These are phyloP conservation scores for Ophiocordyceps camponoti-saundersi DNA, from an alignment of 2,329 filamentous ascomycete genomes.

Conservation along the genomic window DNA sequence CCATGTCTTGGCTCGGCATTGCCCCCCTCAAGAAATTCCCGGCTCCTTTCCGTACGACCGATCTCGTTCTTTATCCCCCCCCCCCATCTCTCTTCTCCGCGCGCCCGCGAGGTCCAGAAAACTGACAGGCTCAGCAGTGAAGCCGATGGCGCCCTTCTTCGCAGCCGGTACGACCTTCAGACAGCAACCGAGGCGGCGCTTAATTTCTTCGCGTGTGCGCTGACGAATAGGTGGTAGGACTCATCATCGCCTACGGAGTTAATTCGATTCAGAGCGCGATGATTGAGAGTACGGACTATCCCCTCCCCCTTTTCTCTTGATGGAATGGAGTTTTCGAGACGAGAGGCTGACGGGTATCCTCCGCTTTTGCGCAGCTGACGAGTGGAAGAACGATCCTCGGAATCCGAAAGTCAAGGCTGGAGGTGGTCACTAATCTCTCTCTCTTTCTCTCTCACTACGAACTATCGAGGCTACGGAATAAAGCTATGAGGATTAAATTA, in stretches of 20 bases:
- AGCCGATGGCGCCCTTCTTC: conserved; percentile 88
- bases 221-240: conserved; percentile 33
- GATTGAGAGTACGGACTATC: conserved; percentile 48
- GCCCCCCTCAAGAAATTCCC: conserved; percentile 62
- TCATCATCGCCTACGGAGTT: conserved; percentile 79
- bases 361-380: conserved; percentile 45
- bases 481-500: neutral
- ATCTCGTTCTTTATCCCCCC: too few species aligned
- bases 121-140: conserved; percentile 35
- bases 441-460: too few species aligned
- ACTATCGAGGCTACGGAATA: too few species aligned
- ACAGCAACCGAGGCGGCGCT: too few species aligned
- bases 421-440: conserved; percentile 23
- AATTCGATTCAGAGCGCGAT: conserved; percentile 67
- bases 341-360: conserved; percentile 10
- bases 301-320: too few species aligned
- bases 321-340: too few species aligned
- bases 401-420: conserved; percentile 47
- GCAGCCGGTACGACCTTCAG: conserved; percentile 73
- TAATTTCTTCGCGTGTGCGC: neutral
- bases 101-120: neutral
- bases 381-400: conserved; percentile 94
- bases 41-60: conserved; percentile 56
- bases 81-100: neutral
- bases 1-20: conserved; percentile 58